Evolutionary conservation across 805 yeast genomes (phyloP), one percentile per base, ranked within the genome.

Genomic region (Myxozyma udenii): DNA sequence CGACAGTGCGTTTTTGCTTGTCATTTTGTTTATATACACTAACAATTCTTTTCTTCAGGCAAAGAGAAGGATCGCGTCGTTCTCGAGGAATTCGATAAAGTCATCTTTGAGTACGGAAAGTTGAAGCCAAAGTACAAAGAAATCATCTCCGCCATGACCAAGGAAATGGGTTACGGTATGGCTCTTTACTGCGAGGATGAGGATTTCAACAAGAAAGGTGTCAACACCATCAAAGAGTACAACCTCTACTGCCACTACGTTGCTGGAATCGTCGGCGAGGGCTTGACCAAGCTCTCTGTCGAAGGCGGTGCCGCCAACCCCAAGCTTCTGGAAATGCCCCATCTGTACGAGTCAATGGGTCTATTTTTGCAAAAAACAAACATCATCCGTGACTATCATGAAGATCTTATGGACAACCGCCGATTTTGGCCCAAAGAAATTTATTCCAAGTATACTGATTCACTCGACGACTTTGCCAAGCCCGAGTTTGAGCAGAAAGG

Each of bases 251-350:
- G 99, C 71, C 90, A 90, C 71, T 87, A 90, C 65, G 99, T 93
- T 53, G 98, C 99, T 1, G 99, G 98, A 1, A 75, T 93, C 47
- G 98, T 93, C 37, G 98, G 99, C 51, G 96, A 89, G 65, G 98
- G 98, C 2, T 75, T 89, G 61, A 89, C 98, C 9, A 79, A 85
- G 57, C 74, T 93, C 69, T 80, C 88, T 62, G 84, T 86, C 18
- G 75, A 81, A 39, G 95, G 96, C 24, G 67, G 74, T 14, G 88
- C 87, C 65, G 85, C 86, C 36, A 78, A 81, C 50, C 66, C 73
- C 0, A 74, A 74, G 23, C 69, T 82, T 40, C 59, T 66, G n/a
- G 77, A 81, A 49, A 73, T 80, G 52, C 78, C 80, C 64, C 71
- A 75, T 37, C 74, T 83, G 63, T 53, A 48, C 65, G 83, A 85